A percentile compares a stretch with the other conserved stretches of the same genome.
These are phyloP conservation scores for Solanum tacnaense DNA, from an alignment of 257 asterid genomes.

Conservation along the genomic window DNA sequence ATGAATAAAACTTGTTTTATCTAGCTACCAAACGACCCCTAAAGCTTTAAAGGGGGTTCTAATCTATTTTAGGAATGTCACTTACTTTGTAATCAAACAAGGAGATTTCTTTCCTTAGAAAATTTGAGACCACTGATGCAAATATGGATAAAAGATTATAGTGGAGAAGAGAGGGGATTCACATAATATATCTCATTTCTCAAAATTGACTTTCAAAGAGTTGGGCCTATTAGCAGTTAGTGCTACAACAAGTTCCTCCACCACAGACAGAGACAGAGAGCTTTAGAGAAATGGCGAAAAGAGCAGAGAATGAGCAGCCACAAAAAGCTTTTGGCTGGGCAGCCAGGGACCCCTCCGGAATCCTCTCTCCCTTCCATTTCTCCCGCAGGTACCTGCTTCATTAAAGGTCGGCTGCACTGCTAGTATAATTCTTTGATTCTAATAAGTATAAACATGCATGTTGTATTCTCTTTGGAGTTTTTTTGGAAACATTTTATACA, in stretches of 20 bases:
- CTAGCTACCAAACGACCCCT: neutral
- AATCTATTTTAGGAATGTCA: neutral
- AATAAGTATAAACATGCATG: neutral
- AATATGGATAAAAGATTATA: neutral
- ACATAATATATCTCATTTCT: neutral
- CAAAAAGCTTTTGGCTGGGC: conserved; percentile 53
- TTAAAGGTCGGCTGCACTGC: neutral
- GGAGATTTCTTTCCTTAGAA: neutral
- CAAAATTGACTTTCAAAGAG: neutral
- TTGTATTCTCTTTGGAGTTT: neutral
- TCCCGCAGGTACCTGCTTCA: conserved; percentile 33
- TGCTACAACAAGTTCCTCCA: neutral
- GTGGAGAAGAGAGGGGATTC: neutral
- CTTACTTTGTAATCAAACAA: neutral
- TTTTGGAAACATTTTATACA: neutral
- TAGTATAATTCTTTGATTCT: neutral
- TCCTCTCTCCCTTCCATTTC: conserved; percentile 38
- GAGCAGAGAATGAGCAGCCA: conserved; percentile 24
- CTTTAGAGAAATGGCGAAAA: neutral
- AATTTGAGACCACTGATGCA: neutral
- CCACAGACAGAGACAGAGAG: neutral
- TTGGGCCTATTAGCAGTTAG: neutral
- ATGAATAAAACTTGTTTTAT: no score
- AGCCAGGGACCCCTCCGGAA: conserved; percentile 46
- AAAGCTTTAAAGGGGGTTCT: neutral